A percentile compares a stretch with the other conserved stretches of the same genome.
Conservation (phyloP, 805 yeast species). For the Yarrowia divulgata region DNA sequence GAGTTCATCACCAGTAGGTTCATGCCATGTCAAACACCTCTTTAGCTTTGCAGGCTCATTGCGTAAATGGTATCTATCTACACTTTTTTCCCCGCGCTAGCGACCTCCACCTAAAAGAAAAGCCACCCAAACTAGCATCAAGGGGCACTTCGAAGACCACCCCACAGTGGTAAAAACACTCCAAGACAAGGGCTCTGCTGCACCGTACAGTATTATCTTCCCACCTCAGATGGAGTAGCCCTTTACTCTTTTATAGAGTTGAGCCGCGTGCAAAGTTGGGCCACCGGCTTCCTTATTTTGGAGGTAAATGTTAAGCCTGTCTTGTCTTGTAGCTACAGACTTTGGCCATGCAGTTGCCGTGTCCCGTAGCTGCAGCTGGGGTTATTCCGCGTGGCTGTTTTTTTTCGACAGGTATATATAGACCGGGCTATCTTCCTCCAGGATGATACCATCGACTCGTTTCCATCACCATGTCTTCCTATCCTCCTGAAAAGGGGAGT, state of each 20-base stretch:
- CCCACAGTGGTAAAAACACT: too few species aligned
- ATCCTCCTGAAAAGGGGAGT: not conserved
- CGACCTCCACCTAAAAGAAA: not conserved
- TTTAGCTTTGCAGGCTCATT: constrained; percentile 14
- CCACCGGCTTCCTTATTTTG: not conserved
- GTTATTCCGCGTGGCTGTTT: constrained; percentile 10
- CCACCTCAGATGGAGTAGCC: not conserved
- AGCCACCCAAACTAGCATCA: not conserved
- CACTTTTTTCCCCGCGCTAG: constrained; percentile 1
- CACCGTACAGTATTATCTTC: not conserved
- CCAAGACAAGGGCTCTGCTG: too few species aligned
- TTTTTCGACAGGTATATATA: constrained; percentile 5
- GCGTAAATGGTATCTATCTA: constrained; percentile 3
- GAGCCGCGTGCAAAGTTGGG: not conserved
- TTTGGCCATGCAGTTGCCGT: constrained; percentile 16
- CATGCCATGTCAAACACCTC: not conserved
- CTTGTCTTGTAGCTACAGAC: not conserved
- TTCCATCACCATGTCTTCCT: not conserved
- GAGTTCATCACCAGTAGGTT: not conserved
- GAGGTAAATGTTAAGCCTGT: not conserved
- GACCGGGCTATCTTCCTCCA: not conserved
- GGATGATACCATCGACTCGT: not conserved
- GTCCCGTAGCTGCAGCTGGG: constrained; percentile 3
- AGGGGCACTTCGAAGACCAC: not conserved
- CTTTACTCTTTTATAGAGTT: not conserved